Base-by-base conservation (phyloP, 2,329 filamentous ascomycete species). In the Trichoderma simmonsii region DNA sequence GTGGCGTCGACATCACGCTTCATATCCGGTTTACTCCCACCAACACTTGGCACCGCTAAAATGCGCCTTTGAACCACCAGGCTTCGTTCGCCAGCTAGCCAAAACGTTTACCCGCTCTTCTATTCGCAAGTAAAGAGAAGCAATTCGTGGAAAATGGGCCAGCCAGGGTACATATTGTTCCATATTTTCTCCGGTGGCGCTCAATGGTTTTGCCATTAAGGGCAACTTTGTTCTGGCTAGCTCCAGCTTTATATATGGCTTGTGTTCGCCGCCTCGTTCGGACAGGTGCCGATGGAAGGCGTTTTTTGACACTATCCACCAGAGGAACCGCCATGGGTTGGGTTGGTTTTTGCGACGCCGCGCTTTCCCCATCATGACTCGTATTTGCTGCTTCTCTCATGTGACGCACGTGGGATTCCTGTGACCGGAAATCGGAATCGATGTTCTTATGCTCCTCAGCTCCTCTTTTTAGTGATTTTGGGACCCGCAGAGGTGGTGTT, bases 141-240 rank as follows among this genome's bases (percentile, higher is more conserved):
- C 24, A 32, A 61, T 69, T 69, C 66, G 66, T 69, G 66, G 66
- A 69, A 69, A 62, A n/a, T 54, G 48, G 54, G 2, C 34, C 15
- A 11, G 5, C 21, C 28, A 51, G 18, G 56, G 4, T 12, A 30
- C 12, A 2, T 6, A 36, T 26, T 59, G 14, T 34, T 43, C 26
- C 30, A 51, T 62, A 69, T 69, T 69, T 69, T 61, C 57, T 69
- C 57, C 66, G 66, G 66, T 62, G 66, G 66, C 66, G 66, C 57
- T 69, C 66, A 60, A 51, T 62, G 66, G 57, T 62, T 34, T 30
- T 48, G 7, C n/a, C 51, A 36, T 59, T 48, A 68, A 60, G 6
- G 39, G 54, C 66, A 39, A 30, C 30, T 54, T 56, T 54, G 24
- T 60, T 32, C 34, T 24, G 14, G 24, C 39, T 61, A 69, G 57